phyloP scores from a whole-genome alignment of 179 eudicot genomes.

The Pouteria campechiana region DNA sequence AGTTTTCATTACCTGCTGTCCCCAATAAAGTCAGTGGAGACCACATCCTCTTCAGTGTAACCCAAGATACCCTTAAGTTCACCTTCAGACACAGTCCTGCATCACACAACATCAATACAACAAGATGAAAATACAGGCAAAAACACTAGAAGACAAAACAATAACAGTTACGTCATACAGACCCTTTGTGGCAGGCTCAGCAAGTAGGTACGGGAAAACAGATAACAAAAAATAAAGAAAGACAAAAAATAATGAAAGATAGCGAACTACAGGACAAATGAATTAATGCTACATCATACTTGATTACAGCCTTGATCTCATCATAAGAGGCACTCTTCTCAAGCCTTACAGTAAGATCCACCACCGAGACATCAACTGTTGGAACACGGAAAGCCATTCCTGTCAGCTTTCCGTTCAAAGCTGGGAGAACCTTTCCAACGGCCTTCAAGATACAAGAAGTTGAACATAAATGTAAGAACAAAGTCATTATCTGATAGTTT shows the following conservation, averaged over 20 bases:
- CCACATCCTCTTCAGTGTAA: constrained; percentile 63
- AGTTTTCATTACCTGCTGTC: constrained; percentile 52
- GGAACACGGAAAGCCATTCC: constrained; percentile 78
- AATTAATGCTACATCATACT: constrained; percentile 21
- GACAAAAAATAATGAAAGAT: not conserved
- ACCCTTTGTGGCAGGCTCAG: too few species aligned
- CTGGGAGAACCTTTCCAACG: constrained; percentile 64
- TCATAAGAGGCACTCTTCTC: constrained; percentile 58
- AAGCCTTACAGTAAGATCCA: constrained; percentile 62
- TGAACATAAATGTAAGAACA: not conserved
- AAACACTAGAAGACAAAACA: not conserved
- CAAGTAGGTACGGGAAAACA: not conserved
- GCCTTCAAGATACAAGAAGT: constrained; percentile 21
- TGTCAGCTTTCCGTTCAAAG: constrained; percentile 54
- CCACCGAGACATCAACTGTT: constrained; percentile 68
- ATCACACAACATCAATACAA: not conserved
- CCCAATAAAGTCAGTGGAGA: constrained; percentile 62
- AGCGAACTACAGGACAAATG: not conserved
- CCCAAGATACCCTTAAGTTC: constrained; percentile 65
- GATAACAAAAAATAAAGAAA: not conserved
- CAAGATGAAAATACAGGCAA: not conserved
- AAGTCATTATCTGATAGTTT: not conserved
- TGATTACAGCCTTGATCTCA: constrained; percentile 56
- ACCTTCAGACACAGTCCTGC: constrained; percentile 53
- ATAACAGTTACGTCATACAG: too few species aligned